A percentile compares a stretch with the other conserved stretches of the same genome.
phyloP scores from a whole-genome alignment of 495 filamentous ascomycete genomes.

The Penicillium steckii region DNA sequence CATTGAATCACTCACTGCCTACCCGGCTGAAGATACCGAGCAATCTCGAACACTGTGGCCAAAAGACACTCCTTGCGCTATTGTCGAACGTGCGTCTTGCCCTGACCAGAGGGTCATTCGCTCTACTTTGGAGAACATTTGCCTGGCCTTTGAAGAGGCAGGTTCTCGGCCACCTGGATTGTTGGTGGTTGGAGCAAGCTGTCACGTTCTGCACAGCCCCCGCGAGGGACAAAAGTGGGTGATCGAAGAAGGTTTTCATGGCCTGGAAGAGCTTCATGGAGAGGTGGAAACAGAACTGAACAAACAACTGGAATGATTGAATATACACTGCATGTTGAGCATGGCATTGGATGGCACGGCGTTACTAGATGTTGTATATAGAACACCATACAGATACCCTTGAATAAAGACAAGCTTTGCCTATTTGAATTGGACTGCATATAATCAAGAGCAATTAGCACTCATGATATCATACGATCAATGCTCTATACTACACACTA shows the following conservation, averaged over 20 bases:
- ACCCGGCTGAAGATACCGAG: constrained; percentile 16
- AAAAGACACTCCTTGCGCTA: constrained; percentile 75
- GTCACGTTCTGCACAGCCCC: constrained; percentile 65
- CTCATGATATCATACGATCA: no score
- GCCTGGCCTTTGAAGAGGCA: constrained; percentile 81
- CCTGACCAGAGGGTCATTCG: constrained; percentile 91
- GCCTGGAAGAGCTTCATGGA: constrained; percentile 48
- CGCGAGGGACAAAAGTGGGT: constrained; percentile 65
- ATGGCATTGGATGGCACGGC: constrained; percentile 1
- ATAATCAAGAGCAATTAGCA: no score
- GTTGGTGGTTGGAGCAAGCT: constrained; percentile 83
- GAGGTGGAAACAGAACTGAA: constrained; percentile 21
- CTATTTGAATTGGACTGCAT: neutral
- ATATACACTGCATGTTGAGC: neutral
- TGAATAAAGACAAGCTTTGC: constrained; percentile 4
- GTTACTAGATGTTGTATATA: constrained; percentile 21
- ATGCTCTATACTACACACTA: no score
- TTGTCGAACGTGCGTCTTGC: constrained; percentile 92
- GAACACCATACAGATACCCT: constrained; percentile 23
- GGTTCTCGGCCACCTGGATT: constrained; percentile 88
- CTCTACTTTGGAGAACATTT: constrained; percentile 76
- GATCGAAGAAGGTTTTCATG: constrained; percentile 86
- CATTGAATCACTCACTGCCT: constrained; percentile 59
- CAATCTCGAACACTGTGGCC: constrained; percentile 42
- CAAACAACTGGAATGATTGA: constrained; percentile 2